Evolutionary conservation across 306 rosid species (phyloP).

Genomic region (Betula pendula): DNA sequence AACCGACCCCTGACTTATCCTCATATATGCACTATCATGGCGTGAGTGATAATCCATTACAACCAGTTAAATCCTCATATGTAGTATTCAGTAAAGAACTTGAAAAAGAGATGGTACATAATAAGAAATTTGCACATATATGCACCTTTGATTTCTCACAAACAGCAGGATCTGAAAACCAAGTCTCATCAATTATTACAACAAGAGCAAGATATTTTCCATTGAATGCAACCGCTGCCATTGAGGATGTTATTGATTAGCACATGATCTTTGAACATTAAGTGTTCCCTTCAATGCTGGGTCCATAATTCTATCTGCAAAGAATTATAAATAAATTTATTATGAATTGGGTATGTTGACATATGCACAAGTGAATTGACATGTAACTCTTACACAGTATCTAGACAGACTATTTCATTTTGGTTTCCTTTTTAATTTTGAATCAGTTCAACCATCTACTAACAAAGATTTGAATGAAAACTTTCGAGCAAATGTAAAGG

Average conservation of each 20-base stretch:
- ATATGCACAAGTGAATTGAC: not conserved
- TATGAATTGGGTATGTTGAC: not conserved
- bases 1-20: not conserved
- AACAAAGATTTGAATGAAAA: not conserved
- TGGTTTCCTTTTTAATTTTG: not conserved
- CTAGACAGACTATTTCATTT: not conserved
- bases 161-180: conserved; percentile 17
- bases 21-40: not conserved
- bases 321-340: not conserved
- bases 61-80: not conserved
- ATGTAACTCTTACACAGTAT: not conserved
- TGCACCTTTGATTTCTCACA: conserved; percentile 28
- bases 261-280: conserved; percentile 31
- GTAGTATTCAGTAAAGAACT: not conserved
- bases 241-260: conserved; percentile 34
- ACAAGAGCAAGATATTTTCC: conserved; percentile 20
- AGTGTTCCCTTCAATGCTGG: conserved; percentile 41
- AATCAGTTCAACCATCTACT: not conserved
- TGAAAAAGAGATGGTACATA: not conserved
- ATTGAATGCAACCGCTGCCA: not conserved
- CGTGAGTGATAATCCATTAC: not conserved
- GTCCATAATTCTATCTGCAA: conserved; percentile 28
- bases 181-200: conserved; percentile 31
- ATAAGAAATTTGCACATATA: not conserved
- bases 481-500: not conserved